Conservation (phyloP, 306 rosid genomes). For the Rubus idaeus region DNA sequence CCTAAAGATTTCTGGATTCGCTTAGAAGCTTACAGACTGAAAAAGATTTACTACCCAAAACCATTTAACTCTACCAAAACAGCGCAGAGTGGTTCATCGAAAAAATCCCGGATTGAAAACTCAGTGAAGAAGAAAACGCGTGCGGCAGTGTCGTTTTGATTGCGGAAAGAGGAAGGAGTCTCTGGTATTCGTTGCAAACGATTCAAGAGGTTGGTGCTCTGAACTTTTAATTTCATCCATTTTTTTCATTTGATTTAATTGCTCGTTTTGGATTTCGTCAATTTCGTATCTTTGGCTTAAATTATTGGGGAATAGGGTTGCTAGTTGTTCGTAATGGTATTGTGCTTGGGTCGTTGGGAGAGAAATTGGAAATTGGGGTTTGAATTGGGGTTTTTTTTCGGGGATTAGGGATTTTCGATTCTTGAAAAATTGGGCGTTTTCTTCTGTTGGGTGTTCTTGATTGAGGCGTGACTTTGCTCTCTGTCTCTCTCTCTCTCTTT, state of each 20-base stretch:
- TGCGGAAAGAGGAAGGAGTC: neutral
- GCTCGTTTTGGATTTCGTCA: too few relatives aligned
- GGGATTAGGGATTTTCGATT: neutral
- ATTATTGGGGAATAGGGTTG: neutral
- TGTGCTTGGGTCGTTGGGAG: too few relatives aligned
- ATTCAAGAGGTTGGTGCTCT: conserved; percentile 38
- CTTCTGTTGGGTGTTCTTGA: neutral
- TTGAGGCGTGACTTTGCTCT: too few relatives aligned
- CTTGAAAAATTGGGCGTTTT: neutral
- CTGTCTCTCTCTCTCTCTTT: too few relatives aligned
- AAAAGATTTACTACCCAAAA: too few relatives aligned
- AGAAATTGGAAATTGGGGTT: neutral
- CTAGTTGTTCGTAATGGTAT: too few relatives aligned
- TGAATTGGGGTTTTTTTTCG: neutral
- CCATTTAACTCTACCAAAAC: too few relatives aligned
- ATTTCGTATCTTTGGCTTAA: neutral
- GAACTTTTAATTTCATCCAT: neutral
- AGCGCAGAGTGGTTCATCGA: too few relatives aligned
- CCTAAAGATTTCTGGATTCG: neutral
- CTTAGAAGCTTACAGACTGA: neutral
- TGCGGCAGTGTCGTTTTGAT: neutral
- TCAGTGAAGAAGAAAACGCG: neutral
- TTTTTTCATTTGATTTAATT: neutral
- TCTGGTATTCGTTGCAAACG: conserved; percentile 11
- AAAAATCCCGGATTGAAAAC: too few relatives aligned